Conservation (phyloP, 2,329 filamentous ascomycete species). For the Alternaria ethzedia region DNA sequence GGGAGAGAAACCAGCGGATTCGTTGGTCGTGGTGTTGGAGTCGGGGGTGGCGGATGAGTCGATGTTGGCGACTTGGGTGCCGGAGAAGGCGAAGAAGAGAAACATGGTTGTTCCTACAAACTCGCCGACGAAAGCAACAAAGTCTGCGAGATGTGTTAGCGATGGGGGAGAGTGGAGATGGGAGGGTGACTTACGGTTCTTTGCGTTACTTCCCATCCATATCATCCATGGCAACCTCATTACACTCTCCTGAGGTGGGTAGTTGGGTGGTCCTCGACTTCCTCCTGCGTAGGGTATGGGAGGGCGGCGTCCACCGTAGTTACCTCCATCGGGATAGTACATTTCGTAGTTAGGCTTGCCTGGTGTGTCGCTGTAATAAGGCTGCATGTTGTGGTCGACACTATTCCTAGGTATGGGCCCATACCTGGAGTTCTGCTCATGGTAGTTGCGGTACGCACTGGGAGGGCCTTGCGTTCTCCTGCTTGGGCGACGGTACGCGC, state of each 20-base stretch:
- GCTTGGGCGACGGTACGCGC: constrained; percentile 29
- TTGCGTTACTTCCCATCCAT: constrained; percentile 47
- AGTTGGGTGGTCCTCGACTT: constrained; percentile 26
- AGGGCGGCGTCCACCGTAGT: constrained; percentile 19
- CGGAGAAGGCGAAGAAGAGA: constrained; percentile 54
- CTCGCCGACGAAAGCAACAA: constrained; percentile 57
- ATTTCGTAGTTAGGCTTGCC: constrained; percentile 30
- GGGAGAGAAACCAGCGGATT: constrained; percentile 54
- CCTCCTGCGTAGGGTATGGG: constrained; percentile 12
- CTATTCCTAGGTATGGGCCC: constrained; percentile 20
- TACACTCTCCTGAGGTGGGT: constrained; percentile 45
- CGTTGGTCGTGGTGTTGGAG: constrained; percentile 52
- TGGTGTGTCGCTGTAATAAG: constrained; percentile 26
- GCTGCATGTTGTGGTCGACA: constrained; percentile 17
- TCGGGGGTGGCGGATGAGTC: constrained; percentile 49
- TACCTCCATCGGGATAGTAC: constrained; percentile 29
- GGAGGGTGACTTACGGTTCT: constrained; percentile 37
- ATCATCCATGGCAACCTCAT: constrained; percentile 44
- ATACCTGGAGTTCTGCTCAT: constrained; percentile 18
- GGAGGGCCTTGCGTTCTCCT: constrained; percentile 34
- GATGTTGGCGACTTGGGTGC: constrained; percentile 56
- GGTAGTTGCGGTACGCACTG: constrained; percentile 28
- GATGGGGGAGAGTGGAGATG: constrained; percentile 19
- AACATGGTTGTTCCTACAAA: constrained; percentile 55
- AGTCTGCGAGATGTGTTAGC: constrained; percentile 34